Percentiles rank a stretch among this genome's conserved stretches.
phyloP scores from a whole-genome alignment of 2,329 filamentous ascomycete genomes.

The Fusarium cyanostomum region DNA sequence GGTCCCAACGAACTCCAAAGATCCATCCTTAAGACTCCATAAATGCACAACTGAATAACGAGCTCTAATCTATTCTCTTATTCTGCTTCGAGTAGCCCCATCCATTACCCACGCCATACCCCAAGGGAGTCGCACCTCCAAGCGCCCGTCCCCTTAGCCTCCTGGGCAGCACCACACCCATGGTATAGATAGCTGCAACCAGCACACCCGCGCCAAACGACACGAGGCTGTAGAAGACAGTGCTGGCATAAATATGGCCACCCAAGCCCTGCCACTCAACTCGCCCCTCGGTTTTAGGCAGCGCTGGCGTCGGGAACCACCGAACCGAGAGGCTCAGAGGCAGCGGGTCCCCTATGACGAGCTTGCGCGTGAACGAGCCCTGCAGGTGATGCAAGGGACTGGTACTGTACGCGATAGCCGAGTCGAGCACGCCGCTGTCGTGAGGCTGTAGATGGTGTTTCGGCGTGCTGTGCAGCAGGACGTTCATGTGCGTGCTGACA shows the following conservation, averaged over 20 bases:
- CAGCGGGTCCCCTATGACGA: conserved; percentile 88
- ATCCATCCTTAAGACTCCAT: conserved; percentile 32
- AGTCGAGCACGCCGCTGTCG: conserved; percentile 83
- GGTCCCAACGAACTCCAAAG: conserved; percentile 23
- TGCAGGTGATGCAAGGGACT: conserved; percentile 72
- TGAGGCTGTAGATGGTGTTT: conserved; percentile 70
- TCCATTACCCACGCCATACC: conserved; percentile 65
- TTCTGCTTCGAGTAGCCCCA: conserved; percentile 61
- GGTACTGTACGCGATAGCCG: conserved; percentile 86
- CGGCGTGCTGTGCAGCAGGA: conserved; percentile 78
- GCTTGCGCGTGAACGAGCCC: conserved; percentile 64
- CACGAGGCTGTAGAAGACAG: conserved; percentile 69
- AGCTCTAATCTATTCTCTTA: conserved; percentile 59
- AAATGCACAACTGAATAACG: conserved; percentile 28
- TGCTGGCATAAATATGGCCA: conserved; percentile 70
- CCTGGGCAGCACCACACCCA: conserved; percentile 67
- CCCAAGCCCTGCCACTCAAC: conserved; percentile 74
- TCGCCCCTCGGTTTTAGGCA: conserved; percentile 73
- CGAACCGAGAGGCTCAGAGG: conserved; percentile 81
- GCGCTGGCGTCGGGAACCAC: conserved; percentile 82
- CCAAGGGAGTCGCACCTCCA: conserved; percentile 67
- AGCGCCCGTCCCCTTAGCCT: conserved; percentile 60
- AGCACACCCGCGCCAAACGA: conserved; percentile 66
- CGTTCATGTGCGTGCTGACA: conserved; percentile 88
- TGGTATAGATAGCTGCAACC: conserved; percentile 66